Percentiles rank a stretch among this genome's conserved stretches.
Conservation (phyloP, 140 eudicot species). For the Erigeron philadelphicus region DNA sequence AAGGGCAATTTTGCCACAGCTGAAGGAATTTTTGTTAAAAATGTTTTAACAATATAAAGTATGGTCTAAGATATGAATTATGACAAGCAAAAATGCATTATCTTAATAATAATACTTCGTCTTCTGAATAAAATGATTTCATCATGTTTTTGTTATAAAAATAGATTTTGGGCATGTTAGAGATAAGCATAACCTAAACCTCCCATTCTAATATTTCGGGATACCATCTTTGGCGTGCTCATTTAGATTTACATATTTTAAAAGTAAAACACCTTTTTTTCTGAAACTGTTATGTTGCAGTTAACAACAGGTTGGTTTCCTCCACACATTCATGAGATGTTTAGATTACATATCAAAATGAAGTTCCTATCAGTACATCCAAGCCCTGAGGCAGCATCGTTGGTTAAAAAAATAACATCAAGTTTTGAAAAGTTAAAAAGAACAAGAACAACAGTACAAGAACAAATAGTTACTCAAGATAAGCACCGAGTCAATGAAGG, state of each 20-base stretch:
- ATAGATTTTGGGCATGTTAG: neutral
- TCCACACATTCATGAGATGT: constrained; percentile 36
- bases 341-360: constrained; percentile 56
- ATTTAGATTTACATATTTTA: neutral
- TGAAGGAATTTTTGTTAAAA: neutral
- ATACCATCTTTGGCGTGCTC: neutral
- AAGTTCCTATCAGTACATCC: constrained; percentile 76
- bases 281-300: constrained; percentile 30
- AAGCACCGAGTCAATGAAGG: constrained; percentile 46
- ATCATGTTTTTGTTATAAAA: neutral
- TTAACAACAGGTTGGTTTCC: constrained; percentile 82
- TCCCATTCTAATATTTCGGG: neutral
- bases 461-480: constrained; percentile 29
- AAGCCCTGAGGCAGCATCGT: constrained; percentile 49
- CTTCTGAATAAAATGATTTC: neutral
- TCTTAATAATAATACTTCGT: too few species aligned
- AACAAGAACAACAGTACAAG: constrained; percentile 29
- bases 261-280: neutral
- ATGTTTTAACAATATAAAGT: neutral
- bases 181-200: neutral
- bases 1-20: neutral
- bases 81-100: too few species aligned
- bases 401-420: constrained; percentile 36
- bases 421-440: constrained; percentile 67
- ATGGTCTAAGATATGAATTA: too few species aligned